Evolutionary conservation across 192 early-diverging fungal genomes (phyloP).

Genomic region (Backusella tuberculispora): DNA sequence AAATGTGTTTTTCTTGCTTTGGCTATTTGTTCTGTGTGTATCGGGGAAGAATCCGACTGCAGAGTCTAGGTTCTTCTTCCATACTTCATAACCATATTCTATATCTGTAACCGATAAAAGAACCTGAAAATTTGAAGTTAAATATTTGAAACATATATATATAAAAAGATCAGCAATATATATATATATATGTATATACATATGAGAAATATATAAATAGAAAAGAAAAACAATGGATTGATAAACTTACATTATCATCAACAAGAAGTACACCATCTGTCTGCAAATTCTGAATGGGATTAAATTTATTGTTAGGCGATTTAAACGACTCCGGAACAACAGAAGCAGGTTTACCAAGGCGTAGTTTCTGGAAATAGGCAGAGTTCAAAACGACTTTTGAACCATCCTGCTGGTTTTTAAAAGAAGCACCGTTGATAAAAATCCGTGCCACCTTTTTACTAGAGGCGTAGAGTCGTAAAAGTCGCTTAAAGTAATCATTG

Average conservation of each 20-base stretch:
- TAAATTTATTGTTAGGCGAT: constrained; percentile 42
- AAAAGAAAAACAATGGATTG: background rate
- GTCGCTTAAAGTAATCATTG: background rate
- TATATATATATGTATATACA: background rate
- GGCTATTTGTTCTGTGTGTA: constrained; percentile 14
- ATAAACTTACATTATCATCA: constrained; percentile 36
- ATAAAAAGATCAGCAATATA: background rate
- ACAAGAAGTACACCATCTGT: constrained; percentile 28
- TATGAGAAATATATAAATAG: background rate
- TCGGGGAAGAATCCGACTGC: constrained; percentile 13
- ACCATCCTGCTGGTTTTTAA: background rate
- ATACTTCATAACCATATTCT: constrained; percentile 12
- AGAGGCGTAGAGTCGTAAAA: background rate
- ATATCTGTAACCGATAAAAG: constrained; percentile 8
- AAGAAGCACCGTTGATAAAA: background rate
- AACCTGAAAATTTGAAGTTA: background rate
- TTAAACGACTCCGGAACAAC: background rate
- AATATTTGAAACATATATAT: background rate
- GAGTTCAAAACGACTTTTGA: background rate
- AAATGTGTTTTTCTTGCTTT: background rate
- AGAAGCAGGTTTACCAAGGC: background rate
- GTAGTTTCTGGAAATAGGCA: background rate
- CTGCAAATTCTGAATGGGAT: constrained; percentile 24
- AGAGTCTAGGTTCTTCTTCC: background rate
- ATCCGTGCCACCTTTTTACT: background rate